Evolutionary conservation across 208 protist species (phyloP).

Genomic region (Trypanosoma scelopori): DNA sequence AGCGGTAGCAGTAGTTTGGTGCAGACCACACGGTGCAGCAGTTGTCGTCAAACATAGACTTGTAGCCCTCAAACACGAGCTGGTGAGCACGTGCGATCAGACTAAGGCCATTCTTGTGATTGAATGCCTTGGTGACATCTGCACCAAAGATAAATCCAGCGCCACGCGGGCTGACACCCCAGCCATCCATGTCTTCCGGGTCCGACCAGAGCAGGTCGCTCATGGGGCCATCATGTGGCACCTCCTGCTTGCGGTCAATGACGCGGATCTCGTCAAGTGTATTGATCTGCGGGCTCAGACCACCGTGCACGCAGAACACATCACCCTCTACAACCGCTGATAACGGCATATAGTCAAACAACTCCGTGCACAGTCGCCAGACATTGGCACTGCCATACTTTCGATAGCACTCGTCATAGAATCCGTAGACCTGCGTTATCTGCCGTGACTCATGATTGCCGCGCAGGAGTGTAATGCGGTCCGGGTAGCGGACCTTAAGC

Average conservation of each 20-base stretch:
- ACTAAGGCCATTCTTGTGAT: conserved; percentile 79
- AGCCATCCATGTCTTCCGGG: conserved; percentile 90
- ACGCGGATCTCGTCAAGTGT: conserved; percentile 87
- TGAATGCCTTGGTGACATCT: conserved; percentile 78
- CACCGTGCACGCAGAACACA: conserved; percentile 95
- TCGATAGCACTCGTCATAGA: conserved; percentile 96
- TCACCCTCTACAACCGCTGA: conserved; percentile 87
- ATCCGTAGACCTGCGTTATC: conserved; percentile 93
- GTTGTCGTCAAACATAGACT: conserved; percentile 91
- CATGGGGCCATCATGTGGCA: conserved; percentile 91
- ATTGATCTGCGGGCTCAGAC: conserved; percentile 79
- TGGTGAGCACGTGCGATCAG: conserved; percentile 92
- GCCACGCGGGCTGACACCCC: conserved; percentile 83
- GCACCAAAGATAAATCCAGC: conserved; percentile 89
- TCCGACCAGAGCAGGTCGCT: conserved; percentile 91
- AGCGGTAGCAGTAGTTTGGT: conserved; percentile 95
- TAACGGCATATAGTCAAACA: conserved; percentile 95
- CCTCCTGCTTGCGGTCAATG: conserved; percentile 88
- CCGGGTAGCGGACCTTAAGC: conserved; percentile 93
- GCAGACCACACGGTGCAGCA: conserved; percentile 96
- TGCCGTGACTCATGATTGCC: too few species aligned
- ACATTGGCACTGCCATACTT: conserved; percentile 92
- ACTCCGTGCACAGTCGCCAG: conserved; percentile 86
- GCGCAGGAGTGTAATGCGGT: conserved; percentile 75
- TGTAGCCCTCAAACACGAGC: conserved; percentile 94